Evolutionary conservation across 345 rosid species (phyloP).

Genomic region (Brassica rapa): DNA sequence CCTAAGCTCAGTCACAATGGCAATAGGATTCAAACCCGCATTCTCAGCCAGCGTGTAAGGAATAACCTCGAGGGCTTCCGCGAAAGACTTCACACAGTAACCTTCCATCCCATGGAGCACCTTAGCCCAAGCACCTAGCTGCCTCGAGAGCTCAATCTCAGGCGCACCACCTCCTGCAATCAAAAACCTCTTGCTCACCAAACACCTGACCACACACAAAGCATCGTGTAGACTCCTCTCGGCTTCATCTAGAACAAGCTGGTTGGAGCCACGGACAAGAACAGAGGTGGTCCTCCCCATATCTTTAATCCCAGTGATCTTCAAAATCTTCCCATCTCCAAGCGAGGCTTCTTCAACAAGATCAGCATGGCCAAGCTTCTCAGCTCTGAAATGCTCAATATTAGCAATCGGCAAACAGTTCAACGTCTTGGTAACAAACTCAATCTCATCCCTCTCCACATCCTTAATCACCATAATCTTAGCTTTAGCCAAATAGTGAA

Average conservation of each 20-base stretch:
- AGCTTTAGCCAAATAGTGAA: slow-evolving; percentile 90
- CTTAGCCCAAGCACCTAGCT: slow-evolving; percentile 99
- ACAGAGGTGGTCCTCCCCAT: slow-evolving; percentile 93
- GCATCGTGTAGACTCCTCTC: slow-evolving; percentile 98
- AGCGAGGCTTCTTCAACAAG: slow-evolving; percentile 88
- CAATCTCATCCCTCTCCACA: slow-evolving; percentile 96
- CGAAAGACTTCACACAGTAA: slow-evolving; percentile 78
- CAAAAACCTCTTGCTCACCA: slow-evolving; percentile 87
- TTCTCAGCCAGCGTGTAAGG: slow-evolving; percentile 96
- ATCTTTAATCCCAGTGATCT: slow-evolving; percentile 82
- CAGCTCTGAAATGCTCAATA: slow-evolving; percentile 86
- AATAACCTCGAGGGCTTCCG: slow-evolving; percentile 94
- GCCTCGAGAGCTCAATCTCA: slow-evolving; percentile 93
- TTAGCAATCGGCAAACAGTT: slow-evolving; percentile 94
- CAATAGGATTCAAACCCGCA: slow-evolving; percentile 92
- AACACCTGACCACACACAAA: slow-evolving; percentile 86
- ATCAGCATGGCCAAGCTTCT: slow-evolving; percentile 87
- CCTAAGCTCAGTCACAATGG: slow-evolving; percentile 97
- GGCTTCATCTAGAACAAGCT: slow-evolving; percentile 88
- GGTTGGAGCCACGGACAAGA: slow-evolving; percentile 91
- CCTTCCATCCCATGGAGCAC: slow-evolving; percentile 98
- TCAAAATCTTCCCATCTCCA: slow-evolving; percentile 93
- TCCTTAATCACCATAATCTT: slow-evolving; percentile 93
- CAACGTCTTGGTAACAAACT: slow-evolving; percentile 89
- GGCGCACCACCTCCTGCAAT: slow-evolving; percentile 99